Percentiles rank a stretch among this genome's conserved stretches.
Evolutionary conservation across 805 yeast species (phyloP).

Genomic region (Cyberlindnera galapagoensis): DNA sequence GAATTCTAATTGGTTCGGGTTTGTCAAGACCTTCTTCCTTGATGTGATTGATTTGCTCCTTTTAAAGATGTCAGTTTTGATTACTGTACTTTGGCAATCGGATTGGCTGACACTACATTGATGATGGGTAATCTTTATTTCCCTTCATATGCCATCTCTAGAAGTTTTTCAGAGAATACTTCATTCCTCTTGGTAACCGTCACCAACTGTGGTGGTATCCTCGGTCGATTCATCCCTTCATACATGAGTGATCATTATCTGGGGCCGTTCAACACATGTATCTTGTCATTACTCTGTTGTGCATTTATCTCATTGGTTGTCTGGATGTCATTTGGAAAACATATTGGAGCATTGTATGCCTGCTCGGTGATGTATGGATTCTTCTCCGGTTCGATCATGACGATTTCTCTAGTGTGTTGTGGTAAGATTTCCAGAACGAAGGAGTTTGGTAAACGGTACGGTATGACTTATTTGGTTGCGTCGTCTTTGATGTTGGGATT

Average conservation of each 20-base stretch:
- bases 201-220: slow-evolving; percentile 37
- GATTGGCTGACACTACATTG: slow-evolving; percentile 26
- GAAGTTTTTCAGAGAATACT: slow-evolving; percentile 37
- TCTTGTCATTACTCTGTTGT: slow-evolving; percentile 26
- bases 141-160: slow-evolving; percentile 45
- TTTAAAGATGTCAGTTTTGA: slow-evolving; percentile 40
- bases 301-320: slow-evolving; percentile 29
- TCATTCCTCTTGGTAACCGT: slow-evolving; percentile 41
- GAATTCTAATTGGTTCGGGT: background rate
- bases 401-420: slow-evolving; percentile 50
- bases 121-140: slow-evolving; percentile 40
- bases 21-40: background rate
- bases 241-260: slow-evolving; percentile 33
- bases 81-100: slow-evolving; percentile 34
- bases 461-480: slow-evolving; percentile 50
- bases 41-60: slow-evolving; percentile 25
- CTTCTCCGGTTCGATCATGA: slow-evolving; percentile 45
- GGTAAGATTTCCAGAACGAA: slow-evolving; percentile 51
- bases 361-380: slow-evolving; percentile 47
- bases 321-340: slow-evolving; percentile 35
- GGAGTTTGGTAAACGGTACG: slow-evolving; percentile 45
- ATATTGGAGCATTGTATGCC: slow-evolving; percentile 28
- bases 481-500: slow-evolving; percentile 43
- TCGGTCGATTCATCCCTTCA: slow-evolving; percentile 38
- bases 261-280: slow-evolving; percentile 47